phyloP scores from a whole-genome alignment of 139 green algal genomes.

The Pseudopediastrum boryanum region DNA sequence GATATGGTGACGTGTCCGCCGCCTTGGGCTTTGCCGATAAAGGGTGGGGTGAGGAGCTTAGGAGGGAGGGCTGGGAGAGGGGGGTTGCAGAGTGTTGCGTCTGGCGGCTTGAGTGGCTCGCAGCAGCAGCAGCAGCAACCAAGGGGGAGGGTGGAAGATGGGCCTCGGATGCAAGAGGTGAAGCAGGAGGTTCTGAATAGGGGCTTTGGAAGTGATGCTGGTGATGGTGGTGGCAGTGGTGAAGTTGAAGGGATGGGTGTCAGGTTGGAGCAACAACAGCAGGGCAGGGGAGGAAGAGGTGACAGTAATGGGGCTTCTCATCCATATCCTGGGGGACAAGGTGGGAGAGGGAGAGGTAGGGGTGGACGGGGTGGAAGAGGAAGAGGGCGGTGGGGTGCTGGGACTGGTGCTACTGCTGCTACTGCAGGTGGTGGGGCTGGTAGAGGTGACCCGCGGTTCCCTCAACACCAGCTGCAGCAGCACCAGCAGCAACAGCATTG shows the following conservation, averaged over 20 bases:
- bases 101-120: too few species aligned
- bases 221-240: background rate
- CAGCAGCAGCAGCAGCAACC: background rate
- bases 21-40: constrained; percentile 1
- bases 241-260: background rate
- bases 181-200: background rate
- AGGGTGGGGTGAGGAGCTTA: background rate
- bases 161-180: background rate
- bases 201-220: background rate
- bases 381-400: background rate
- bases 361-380: background rate
- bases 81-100: too few species aligned
- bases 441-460: too few species aligned
- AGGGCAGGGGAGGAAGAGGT: background rate
- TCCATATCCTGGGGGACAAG: too few species aligned
- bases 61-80: background rate
- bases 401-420: background rate
- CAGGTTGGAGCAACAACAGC: background rate
- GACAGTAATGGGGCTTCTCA: too few species aligned
- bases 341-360: too few species aligned
- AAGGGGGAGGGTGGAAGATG: background rate
- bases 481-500: constrained; percentile 17
- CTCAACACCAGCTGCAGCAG: background rate
- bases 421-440: background rate
- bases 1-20: background rate